Conservation (phyloP, 768 basidiomycete species). For the Rhodotorula kratochvilovae region DNA sequence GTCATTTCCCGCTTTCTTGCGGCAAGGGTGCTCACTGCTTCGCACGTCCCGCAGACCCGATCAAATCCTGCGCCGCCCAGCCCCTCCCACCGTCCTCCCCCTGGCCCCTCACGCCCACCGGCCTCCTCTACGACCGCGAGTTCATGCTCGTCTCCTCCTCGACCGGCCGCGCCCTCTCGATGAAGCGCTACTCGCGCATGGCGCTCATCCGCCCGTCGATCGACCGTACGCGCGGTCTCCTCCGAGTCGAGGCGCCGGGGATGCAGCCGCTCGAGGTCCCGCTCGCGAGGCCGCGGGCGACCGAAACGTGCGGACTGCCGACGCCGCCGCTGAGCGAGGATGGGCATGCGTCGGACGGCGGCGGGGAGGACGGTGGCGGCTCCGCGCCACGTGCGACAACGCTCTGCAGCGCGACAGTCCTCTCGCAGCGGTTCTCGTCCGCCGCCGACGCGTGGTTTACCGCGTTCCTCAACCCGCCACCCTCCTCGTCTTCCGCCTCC, state of each 20-base stretch:
- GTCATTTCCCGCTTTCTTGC: rapidly evolving
- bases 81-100: neutral
- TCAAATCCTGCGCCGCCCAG: constrained; percentile 43
- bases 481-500: neutral
- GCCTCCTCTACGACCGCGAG: constrained; percentile 41
- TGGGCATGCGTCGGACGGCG: neutral
- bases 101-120: constrained; percentile 38
- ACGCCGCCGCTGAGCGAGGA: neutral
- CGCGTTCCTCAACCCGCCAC: constrained; percentile 30
- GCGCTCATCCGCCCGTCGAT: constrained; percentile 37
- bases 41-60: constrained; percentile 39
- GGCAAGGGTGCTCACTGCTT: too few species aligned
- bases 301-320: neutral
- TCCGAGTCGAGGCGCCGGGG: constrained; percentile 22
- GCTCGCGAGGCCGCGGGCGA: neutral
- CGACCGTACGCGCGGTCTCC: neutral
- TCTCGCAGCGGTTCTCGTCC: neutral
- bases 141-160: constrained; percentile 39
- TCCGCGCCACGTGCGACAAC: neutral
- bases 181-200: constrained; percentile 42
- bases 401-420: constrained; percentile 27
- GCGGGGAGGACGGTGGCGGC: neutral
- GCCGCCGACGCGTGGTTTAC: constrained; percentile 35
- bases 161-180: constrained; percentile 35
- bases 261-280: constrained; percentile 31